Evolutionary conservation across 306 rosid species (phyloP).

Genomic region (Vigna angularis): DNA sequence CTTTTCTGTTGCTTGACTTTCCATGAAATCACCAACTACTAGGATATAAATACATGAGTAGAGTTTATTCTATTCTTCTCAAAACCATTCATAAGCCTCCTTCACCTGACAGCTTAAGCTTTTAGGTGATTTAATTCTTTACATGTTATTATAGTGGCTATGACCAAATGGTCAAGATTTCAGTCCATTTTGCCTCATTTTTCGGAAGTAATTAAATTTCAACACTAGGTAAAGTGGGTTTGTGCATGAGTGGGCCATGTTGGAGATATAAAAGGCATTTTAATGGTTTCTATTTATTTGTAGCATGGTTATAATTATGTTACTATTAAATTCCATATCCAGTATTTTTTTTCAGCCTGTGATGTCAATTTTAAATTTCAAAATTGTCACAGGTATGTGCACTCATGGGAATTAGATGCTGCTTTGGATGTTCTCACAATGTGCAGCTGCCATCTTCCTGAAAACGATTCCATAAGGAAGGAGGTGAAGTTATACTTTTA

Average conservation of each 20-base stretch:
- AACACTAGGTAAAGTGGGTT: neutral
- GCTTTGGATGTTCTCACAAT: conserved; percentile 96
- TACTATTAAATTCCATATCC: conserved; percentile 8
- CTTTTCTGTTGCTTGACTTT: too few species aligned
- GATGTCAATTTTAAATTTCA: conserved; percentile 29
- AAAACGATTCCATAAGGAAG: conserved; percentile 62
- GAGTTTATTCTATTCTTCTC: too few species aligned
- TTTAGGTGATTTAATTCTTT: conserved; percentile 8
- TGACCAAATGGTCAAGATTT: conserved; percentile 31
- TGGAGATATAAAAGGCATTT: conserved; percentile 29
- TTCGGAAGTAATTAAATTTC: conserved; percentile 18
- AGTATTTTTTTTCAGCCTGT: conserved; percentile 31
- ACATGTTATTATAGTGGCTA: neutral
- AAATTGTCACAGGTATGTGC: conserved; percentile 69
- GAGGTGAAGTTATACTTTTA: conserved; percentile 61
- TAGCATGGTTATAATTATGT: conserved; percentile 19
- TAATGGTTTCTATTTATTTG: conserved; percentile 27
- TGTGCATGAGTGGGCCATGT: conserved; percentile 24
- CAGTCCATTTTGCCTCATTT: neutral
- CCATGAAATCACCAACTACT: too few species aligned
- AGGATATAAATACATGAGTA: too few species aligned
- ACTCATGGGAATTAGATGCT: conserved; percentile 90
- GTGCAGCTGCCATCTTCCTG: conserved; percentile 96
- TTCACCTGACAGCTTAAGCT: neutral
- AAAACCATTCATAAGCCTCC: neutral